Evolutionary conservation across 306 rosid species (phyloP), one percentile per base, ranked within the genome.

Genomic region (Castanea crenata): DNA sequence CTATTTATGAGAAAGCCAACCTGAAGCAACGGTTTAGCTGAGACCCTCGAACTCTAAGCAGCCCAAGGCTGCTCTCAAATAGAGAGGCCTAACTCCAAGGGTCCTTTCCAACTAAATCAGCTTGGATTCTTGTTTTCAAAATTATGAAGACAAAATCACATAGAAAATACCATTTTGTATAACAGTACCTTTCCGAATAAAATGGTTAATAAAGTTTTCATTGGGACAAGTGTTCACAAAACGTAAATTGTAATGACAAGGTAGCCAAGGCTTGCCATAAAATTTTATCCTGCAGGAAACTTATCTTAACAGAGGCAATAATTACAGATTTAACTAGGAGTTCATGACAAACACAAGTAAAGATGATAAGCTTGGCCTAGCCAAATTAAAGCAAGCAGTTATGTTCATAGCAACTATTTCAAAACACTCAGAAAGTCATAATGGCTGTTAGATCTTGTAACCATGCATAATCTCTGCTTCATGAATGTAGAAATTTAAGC

Each of bases 381-480:
- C 55, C 55, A 46, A 0, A 58, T 7, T 7, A 20, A 65, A 9
- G 61, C 54, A 74, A 15, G 19, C 1, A 11, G 34, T 70, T 56
- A 55, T n/a, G 54, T 56, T 44, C 11, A 31, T n/a, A 21, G 35
- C 11, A 13, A 15, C 13, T 63, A 21, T 56, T 56, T 31, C 58
- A 49, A 32, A 46, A 11, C 27, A 20, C 41, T 5, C 25, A 52
- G 14, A 63, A n/a, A 52, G 46, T 35, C 58, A 5, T 16, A 13
- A 7, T 15, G 15, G 20, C 21, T 32, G 5, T 5, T 4, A 64
- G 71, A 64, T 32, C 21, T 31, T 18, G 72, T 9, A 38, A 35
- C 51, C 67, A 58, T 73, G 69, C 49, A 57, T 58, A 55, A 59
- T 52, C 18, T 73, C 41, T 69, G 74, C 69, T 69, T 55, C 77